Base-by-base conservation (phyloP, 345 rosid species). In the Rhodamnia argentea region DNA sequence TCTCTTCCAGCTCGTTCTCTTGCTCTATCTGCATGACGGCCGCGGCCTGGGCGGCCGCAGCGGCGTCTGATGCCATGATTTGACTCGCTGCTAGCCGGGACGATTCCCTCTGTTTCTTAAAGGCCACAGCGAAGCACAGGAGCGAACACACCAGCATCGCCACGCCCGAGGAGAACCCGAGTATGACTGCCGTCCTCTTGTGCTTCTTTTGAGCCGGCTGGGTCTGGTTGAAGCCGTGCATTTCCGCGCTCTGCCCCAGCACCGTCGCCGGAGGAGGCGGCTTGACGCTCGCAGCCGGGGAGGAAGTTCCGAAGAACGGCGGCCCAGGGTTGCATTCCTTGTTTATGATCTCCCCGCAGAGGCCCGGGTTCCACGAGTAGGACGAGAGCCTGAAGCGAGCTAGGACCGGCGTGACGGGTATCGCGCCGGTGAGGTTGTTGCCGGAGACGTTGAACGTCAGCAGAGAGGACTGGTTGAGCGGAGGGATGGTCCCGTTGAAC, bases 261-360 rank as follows among this genome's bases (percentile, higher is more conserved):
- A 52, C 84, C 53, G 70, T 86, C 3, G 87, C 83, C 32, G 93
- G 94, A 29, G 98, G 93, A 1, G 97, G 90, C 32, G 93, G 82
- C 59, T 78, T 70, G 13, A 59, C 56, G 24, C 76, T 52, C 1
- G 10, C 87, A 11, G 91, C 84, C 51, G 91, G 40, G 3, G 95
- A 86, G 6, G 92, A 91, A 23, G 32, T 13, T 24, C 87, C 89
- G 83, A 97, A 97, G 88, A 97, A 97, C 6, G 93, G 94, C 5
- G 98, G 86, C 53, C 92, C 84, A 1, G 93, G 95, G 57, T 52
- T 89, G 90, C 98, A 95, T 87, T 95, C 97, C 83, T 91, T 95
- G 92, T 94, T 92, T 24, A 97, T 87, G 57, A 97, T 97, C 95
- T 94, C 95, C 52, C 98, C 99, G 87, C 98, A 97, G 50, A 97